These are phyloP conservation scores for Neolentinus lepideus DNA, from an alignment of 1,284 basidiomycete species.

Conservation along the genomic window DNA sequence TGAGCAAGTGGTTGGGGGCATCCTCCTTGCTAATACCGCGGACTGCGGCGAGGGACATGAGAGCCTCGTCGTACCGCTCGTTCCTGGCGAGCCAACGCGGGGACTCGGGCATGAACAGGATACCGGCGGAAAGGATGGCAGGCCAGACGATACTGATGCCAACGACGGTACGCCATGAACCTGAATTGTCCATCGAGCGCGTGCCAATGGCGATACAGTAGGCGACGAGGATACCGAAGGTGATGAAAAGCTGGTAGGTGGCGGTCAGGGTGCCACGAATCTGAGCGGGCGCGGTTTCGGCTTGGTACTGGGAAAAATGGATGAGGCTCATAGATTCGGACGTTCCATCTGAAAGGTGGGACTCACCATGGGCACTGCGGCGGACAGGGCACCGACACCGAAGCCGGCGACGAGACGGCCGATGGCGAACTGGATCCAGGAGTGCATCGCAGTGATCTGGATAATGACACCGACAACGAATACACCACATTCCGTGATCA, in stretches of 20 bases:
- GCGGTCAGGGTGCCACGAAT: conserved; percentile 71
- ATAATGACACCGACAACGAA: conserved; percentile 70
- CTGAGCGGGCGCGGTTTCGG: conserved; percentile 70
- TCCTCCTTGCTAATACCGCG: conserved; percentile 43
- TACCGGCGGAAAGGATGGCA: conserved; percentile 56
- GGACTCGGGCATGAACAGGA: conserved; percentile 71
- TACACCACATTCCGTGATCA: conserved; percentile 59
- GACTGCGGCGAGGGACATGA: conserved; percentile 42
- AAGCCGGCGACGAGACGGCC: conserved; percentile 66
- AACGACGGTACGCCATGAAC: conserved; percentile 64
- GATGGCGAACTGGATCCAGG: conserved; percentile 62
- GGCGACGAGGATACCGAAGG: conserved; percentile 70
- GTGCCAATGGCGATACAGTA: conserved; percentile 60
- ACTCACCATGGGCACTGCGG: conserved; percentile 61
- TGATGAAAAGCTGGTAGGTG: conserved; percentile 72
- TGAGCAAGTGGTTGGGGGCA: conserved; percentile 34
- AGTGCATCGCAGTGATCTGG: conserved; percentile 39
- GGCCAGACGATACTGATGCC: conserved; percentile 70
- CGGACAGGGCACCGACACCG: conserved; percentile 66
- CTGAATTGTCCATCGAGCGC: conserved; percentile 35
- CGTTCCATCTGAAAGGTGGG: conserved; percentile 2
- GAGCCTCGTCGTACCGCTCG: conserved; percentile 45
- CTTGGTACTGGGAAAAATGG: conserved; percentile 43
- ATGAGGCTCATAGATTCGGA: background rate
- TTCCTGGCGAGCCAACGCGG: conserved; percentile 59